Base-by-base conservation (phyloP, 2,329 filamentous ascomycete genomes). In the Fusarium sp. region DNA sequence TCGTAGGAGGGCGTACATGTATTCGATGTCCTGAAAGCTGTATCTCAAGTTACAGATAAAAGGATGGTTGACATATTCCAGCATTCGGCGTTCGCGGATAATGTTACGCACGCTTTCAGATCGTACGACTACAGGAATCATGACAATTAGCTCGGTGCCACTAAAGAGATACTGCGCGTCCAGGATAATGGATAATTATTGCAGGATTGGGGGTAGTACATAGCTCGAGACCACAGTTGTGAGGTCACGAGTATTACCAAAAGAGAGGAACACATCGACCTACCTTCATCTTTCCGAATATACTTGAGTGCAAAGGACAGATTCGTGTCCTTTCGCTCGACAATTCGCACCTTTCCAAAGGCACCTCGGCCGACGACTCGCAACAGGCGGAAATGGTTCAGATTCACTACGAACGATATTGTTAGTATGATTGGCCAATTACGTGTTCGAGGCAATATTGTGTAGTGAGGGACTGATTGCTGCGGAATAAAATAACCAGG, bases 41-140 rank as follows among this genome's bases (percentile, higher is more conserved):
- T 98, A 99, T 76, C 96, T 92, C 84, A 99, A 84, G 81, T 99
- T 99, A 84, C 95, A 98, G 73, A 99, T 92, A 80, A 98, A 99
- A 26, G 95, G 94, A 77, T 99, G 96, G 79, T 97, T 98, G 75
- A 99, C 88, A 80, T 98, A 94, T 83, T 99, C 94, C 77, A 99
- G 88, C 96, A 99, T 99, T 78, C 95, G 91, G 69, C 96, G 89
- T 84, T 99, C 96, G 74, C 96, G 91, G 77, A 99, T 96, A 73
- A 99, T 99, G 80, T 99, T 99, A 76, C 95, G 92, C 65, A 98
- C 96, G 78, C 95, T 98, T 81, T 98, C 96, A 67, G 94, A 97
- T 77, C 95, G 93, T 74, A 99, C 94, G 74, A 99, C 95, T 97
- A 79, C 73, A 10, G 31, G 57, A 46, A 43, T 57, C 55, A 70